A percentile compares a stretch with the other conserved stretches of the same genome.
phyloP scores from a whole-genome alignment of 2,329 filamentous ascomycete species.

The Trichophyton rubrum region DNA sequence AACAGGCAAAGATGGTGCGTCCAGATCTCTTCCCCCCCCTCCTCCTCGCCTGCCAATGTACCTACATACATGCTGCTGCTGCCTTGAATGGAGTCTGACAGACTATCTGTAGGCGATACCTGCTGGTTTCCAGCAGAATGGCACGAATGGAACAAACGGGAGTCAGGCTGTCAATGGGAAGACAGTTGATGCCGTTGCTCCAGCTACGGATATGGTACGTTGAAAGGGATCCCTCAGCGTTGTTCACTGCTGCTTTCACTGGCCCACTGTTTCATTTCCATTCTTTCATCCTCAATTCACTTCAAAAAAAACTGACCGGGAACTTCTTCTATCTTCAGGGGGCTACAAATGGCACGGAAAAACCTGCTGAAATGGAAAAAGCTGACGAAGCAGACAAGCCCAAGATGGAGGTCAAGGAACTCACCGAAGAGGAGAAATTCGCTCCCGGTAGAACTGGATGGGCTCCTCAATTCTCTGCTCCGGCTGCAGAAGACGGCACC shows the following conservation, averaged over 20 bases:
- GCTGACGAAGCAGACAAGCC: background rate
- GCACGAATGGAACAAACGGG: background rate
- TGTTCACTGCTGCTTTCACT: background rate
- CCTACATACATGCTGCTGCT: too few species aligned
- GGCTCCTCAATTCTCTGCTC: slow-evolving; percentile 66
- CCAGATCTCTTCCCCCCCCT: background rate
- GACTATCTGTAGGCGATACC: slow-evolving; percentile 9
- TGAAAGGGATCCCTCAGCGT: background rate
- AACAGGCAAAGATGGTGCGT: slow-evolving; percentile 62
- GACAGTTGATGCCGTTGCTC: slow-evolving; percentile 31
- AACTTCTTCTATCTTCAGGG: background rate
- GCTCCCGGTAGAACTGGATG: slow-evolving; percentile 59
- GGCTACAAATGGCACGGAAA: background rate
- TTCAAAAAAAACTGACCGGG: background rate
- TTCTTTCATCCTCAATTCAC: background rate
- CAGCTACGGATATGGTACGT: slow-evolving; percentile 62
- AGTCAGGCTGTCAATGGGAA: slow-evolving; percentile 9
- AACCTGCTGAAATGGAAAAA: background rate
- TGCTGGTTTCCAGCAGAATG: slow-evolving; percentile 33
- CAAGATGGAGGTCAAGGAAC: slow-evolving; percentile 37
- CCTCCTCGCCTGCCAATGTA: background rate
- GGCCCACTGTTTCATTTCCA: too few species aligned
- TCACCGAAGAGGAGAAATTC: slow-evolving; percentile 46
- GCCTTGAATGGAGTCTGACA: background rate
- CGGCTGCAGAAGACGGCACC: slow-evolving; percentile 40